Evolutionary conservation across 495 filamentous ascomycete genomes (phyloP).

Genomic region (Cryomyces minteri): DNA sequence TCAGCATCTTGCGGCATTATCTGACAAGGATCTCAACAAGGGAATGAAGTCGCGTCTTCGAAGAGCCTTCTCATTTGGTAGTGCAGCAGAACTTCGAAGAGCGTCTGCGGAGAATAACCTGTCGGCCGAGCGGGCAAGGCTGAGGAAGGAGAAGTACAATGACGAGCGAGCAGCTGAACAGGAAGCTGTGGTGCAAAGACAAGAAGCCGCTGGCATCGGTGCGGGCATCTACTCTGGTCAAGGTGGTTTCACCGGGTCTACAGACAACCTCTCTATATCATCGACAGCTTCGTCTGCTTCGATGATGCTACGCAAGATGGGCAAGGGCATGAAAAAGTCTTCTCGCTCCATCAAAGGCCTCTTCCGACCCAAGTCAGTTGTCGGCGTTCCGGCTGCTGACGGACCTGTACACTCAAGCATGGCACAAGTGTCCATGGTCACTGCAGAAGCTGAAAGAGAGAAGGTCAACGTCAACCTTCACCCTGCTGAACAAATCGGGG

Average conservation of each 20-base stretch:
- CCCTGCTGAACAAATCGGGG: conserved; percentile 44
- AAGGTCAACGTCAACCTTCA: conserved; percentile 64
- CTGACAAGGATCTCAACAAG: conserved; percentile 51
- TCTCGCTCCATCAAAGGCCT: conserved; percentile 80
- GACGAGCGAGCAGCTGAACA: conserved; percentile 70
- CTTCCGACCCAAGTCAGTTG: conserved; percentile 84
- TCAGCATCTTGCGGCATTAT: conserved; percentile 62
- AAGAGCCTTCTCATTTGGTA: conserved; percentile 93
- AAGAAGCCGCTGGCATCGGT: conserved; percentile 82
- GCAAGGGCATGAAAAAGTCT: conserved; percentile 87
- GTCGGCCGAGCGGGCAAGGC: conserved; percentile 38
- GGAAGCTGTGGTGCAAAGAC: conserved; percentile 72
- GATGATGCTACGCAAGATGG: conserved; percentile 99
- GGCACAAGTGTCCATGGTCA: conserved; percentile 82
- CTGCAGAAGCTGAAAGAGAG: conserved; percentile 80
- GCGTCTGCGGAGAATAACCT: conserved; percentile 47
- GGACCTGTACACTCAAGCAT: conserved; percentile 43
- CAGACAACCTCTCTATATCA: conserved; percentile 91
- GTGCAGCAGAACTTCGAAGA: conserved; percentile 77
- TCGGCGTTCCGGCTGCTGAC: conserved; percentile 58
- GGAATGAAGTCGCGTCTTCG: conserved; percentile 82
- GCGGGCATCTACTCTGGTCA: conserved; percentile 88
- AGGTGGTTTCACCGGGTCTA: conserved; percentile 73
- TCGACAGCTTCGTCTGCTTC: conserved; percentile 96
- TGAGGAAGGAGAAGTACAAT: conserved; percentile 46